These are phyloP conservation scores for Ormosia semicastrata DNA, from an alignment of 306 rosid species.

Conservation along the genomic window DNA sequence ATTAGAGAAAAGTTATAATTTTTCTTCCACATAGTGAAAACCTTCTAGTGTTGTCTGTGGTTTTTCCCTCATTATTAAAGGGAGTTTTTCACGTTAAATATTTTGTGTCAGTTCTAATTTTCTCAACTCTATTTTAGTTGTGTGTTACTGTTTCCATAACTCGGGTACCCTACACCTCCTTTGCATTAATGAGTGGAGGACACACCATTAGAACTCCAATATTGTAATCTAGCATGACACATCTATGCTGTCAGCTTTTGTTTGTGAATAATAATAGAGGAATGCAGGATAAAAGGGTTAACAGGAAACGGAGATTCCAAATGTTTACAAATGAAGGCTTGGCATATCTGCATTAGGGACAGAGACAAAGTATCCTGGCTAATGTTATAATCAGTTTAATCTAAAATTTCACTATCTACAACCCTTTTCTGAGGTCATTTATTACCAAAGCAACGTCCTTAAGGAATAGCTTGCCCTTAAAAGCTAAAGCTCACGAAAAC, in stretches of 20 bases:
- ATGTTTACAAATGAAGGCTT: neutral
- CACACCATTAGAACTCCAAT: neutral
- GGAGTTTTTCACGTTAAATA: no score
- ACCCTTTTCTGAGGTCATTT: neutral
- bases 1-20: no score
- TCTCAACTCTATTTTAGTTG: no score
- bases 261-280: neutral
- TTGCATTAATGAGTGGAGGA: neutral
- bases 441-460: neutral
- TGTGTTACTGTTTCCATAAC: no score
- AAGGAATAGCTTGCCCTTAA: neutral
- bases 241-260: constrained; percentile 7
- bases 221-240: constrained; percentile 16
- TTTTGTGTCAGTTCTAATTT: no score
- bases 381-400: neutral
- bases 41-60: no score
- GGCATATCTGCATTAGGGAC: neutral
- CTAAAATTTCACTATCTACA: neutral
- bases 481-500: neutral
- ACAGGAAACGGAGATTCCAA: constrained; percentile 10
- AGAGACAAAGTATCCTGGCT: neutral
- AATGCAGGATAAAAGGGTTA: neutral
- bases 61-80: no score
- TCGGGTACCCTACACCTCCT: no score
- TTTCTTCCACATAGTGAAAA: no score